Evolutionary conservation across 2,329 filamentous ascomycete species (phyloP).

Genomic region (Arachnomyces sp.): DNA sequence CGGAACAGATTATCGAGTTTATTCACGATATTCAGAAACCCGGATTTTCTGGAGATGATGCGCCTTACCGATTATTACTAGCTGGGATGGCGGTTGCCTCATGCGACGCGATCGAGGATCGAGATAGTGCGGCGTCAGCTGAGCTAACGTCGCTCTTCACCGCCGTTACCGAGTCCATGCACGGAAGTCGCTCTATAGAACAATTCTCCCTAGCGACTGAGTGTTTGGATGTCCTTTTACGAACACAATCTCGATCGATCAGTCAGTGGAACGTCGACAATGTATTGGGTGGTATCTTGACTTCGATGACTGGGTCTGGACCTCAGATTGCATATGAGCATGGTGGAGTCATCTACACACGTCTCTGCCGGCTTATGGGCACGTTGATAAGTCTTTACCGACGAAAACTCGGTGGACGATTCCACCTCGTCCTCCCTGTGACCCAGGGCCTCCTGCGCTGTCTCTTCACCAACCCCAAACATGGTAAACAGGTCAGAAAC

Average conservation of each 20-base stretch:
- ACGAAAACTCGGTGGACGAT: constrained; percentile 50
- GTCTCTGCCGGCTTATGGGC: constrained; percentile 47
- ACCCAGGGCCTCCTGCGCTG: constrained; percentile 48
- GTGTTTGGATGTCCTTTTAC: constrained; percentile 31
- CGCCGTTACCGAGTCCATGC: constrained; percentile 23
- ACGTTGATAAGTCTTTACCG: constrained; percentile 50
- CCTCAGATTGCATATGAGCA: constrained; percentile 24
- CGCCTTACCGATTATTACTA: constrained; percentile 27
- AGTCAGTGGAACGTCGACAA: constrained; percentile 40
- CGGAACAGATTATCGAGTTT: constrained; percentile 21
- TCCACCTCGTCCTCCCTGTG: constrained; percentile 49
- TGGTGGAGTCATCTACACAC: constrained; percentile 41
- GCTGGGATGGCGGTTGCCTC: constrained; percentile 28
- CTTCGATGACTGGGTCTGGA: constrained; percentile 26
- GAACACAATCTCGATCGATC: constrained; percentile 32
- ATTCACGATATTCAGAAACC: constrained; percentile 24
- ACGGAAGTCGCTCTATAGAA: constrained; percentile 25
- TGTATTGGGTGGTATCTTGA: constrained; percentile 30
- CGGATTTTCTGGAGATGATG: constrained; percentile 22
- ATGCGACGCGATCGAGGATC: constrained; percentile 28
- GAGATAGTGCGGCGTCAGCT: constrained; percentile 26
- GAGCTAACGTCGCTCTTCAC: constrained; percentile 31
- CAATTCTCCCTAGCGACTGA: constrained; percentile 34
- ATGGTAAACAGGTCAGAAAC: constrained; percentile 3
- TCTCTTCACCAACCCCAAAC: constrained; percentile 43